Base-by-base conservation (phyloP, 2,329 filamentous ascomycete genomes). In the Arthroderma sp. region DNA sequence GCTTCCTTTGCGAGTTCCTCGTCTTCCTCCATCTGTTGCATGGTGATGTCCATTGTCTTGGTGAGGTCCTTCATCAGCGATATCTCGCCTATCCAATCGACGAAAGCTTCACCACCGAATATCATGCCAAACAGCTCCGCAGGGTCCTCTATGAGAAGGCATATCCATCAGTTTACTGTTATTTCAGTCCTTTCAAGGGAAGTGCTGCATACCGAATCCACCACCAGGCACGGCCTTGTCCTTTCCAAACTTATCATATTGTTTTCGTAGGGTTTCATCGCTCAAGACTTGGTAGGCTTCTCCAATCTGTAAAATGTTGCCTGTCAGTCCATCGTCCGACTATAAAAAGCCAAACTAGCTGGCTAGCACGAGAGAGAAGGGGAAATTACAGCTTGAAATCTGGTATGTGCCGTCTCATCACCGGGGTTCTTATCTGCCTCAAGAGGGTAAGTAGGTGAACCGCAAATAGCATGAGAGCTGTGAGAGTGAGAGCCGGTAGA, bases 81-180 rank as follows among this genome's bases (percentile, higher is more conserved):
- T 65, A 98, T 95, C 79, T 98, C 93, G 64, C 93, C 93, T 68
- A 98, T 97, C 79, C 93, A 89, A 76, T 98, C 91, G 60, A 86
- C 79, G 68, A 98, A 98, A 11, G 91, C 90, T 66, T 96, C 91
- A 60, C 93, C 93, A 65, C 93, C 93, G 69, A 98, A 98, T 65
- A 98, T 98, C 78, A 91, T 94, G 67, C 87, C 87, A 76, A 98
- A 98, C 80, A 98, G 98, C 74, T 98, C 93, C 62, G 90, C 81
- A 1, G 93, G 93, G 71, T 98, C 93, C 77, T 86, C 82, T 82
- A 68, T 57, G 56, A 15, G 17, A 49, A 25, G 37, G n/a, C 25
- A 58, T 66, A 37, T 65, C 31, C 23, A 28, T 51, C 38, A 56
- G 31, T 33, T 58, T 33, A 28, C 15, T 33, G n/a, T n/a, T 13